phyloP scores from a whole-genome alignment of 139 green algal genomes.

The Tetraselmis chui region DNA sequence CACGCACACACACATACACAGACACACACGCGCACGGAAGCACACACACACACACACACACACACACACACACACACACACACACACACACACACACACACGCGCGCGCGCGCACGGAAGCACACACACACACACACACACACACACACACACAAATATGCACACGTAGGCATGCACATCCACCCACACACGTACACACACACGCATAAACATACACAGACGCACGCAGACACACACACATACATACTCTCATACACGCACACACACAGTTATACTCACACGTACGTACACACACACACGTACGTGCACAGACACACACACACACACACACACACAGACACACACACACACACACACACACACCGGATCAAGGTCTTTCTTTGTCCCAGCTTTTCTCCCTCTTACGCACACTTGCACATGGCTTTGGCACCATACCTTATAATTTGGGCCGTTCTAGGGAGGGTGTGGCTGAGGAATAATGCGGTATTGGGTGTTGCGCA shows the following conservation, averaged over 20 bases:
- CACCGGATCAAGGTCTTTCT: neutral
- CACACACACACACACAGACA: neutral
- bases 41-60: neutral
- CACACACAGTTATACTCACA: neutral
- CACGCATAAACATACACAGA: neutral
- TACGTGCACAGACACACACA: neutral
- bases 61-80: neutral
- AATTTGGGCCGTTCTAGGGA: neutral
- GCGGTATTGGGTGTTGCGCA: neutral
- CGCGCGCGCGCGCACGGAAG: neutral
- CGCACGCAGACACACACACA: neutral
- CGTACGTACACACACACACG: neutral
- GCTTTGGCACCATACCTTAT: too few species aligned
- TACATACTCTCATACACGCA: neutral
- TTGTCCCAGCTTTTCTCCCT: too few species aligned
- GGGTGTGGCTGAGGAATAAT: neutral
- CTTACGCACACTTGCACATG: too few species aligned
- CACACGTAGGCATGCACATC: neutral
- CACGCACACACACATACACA: neutral
- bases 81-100: neutral
- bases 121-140: neutral
- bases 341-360: neutral
- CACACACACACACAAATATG: neutral
- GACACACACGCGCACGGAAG: neutral
- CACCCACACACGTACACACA: neutral